Conservation (phyloP, 2,329 filamentous ascomycete species). For the Fusarium incarnatum region DNA sequence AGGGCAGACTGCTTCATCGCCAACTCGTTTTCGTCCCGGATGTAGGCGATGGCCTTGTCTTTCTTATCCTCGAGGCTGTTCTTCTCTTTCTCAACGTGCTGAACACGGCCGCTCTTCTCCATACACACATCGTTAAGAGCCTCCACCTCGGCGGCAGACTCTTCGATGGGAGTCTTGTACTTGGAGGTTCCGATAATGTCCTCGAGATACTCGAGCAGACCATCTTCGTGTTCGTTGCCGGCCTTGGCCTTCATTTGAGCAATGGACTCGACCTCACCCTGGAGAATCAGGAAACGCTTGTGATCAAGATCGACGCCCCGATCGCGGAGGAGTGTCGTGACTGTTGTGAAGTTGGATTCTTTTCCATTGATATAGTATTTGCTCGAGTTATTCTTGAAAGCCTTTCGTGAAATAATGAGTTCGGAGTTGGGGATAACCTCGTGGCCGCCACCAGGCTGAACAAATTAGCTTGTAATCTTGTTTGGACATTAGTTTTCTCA, state of each 20-base stretch:
- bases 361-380: conserved; percentile 97
- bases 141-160: conserved; percentile 90
- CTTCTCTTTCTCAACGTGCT: conserved; percentile 98
- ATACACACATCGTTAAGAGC: conserved; percentile 92
- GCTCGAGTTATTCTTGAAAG: conserved; percentile 98
- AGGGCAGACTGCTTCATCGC: conserved; percentile 88
- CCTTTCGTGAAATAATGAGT: conserved; percentile 87
- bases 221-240: conserved; percentile 93
- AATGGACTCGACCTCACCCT: conserved; percentile 98
- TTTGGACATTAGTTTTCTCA: conserved; percentile 49
- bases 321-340: conserved; percentile 87
- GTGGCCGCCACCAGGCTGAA: conserved; percentile 74
- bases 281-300: conserved; percentile 96
- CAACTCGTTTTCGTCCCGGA: conserved; percentile 94
- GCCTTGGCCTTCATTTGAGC: conserved; percentile 99
- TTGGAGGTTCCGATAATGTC: conserved; percentile 99
- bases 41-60: conserved; percentile 88
- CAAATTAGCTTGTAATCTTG: conserved; percentile 44
- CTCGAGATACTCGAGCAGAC: conserved; percentile 94
- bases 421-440: conserved; percentile 85
- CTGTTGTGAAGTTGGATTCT: conserved; percentile 90
- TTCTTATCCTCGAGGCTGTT: conserved; percentile 95
- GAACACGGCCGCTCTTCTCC: conserved; percentile 94
- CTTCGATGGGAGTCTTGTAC: conserved; percentile 97
- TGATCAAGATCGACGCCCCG: conserved; percentile 96